Conservation (phyloP, 1,284 basidiomycete species). For the Apiotrichum akiyoshidainum region DNA sequence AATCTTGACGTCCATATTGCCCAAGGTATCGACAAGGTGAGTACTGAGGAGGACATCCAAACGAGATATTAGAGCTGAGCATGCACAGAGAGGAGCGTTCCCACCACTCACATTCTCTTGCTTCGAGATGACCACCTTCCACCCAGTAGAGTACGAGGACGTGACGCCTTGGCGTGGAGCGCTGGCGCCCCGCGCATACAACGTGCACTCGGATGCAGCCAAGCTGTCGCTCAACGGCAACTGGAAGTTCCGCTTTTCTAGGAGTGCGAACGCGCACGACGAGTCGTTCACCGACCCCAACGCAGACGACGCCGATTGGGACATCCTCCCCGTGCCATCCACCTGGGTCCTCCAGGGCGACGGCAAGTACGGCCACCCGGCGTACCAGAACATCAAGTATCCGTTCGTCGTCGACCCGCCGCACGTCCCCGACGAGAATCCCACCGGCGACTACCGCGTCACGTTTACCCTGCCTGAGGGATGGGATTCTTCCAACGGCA, state of each 20-base stretch:
- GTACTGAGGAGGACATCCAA: too few species aligned
- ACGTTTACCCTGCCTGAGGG: slow-evolving; percentile 8
- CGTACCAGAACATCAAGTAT: slow-evolving; percentile 20
- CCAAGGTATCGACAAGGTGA: too few species aligned
- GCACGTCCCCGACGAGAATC: slow-evolving; percentile 22
- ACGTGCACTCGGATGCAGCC: slow-evolving; percentile 7
- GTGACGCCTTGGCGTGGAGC: slow-evolving; percentile 9
- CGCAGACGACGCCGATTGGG: slow-evolving; percentile 12
- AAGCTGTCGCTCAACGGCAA: slow-evolving; percentile 21
- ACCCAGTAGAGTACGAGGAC: slow-evolving; percentile 14
- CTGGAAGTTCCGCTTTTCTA: slow-evolving; percentile 24
- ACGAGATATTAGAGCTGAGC: background rate
- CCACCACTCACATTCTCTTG: background rate
- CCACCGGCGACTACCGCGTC: slow-evolving; percentile 17
- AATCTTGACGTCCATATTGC: too few species aligned
- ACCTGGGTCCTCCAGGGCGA: slow-evolving; percentile 20
- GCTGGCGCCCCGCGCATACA: slow-evolving; percentile 16
- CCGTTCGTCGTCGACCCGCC: slow-evolving; percentile 20
- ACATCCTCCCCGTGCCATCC: slow-evolving; percentile 12
- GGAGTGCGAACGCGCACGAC: slow-evolving; percentile 1
- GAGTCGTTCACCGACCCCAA: slow-evolving; percentile 8
- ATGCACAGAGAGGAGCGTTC: background rate
- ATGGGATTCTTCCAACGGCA: slow-evolving; percentile 6
- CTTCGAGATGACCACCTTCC: background rate
- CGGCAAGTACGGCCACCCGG: slow-evolving; percentile 16